A percentile compares a stretch with the other conserved stretches of the same genome.
phyloP scores from a whole-genome alignment of 768 basidiomycete genomes.

The Rhodotorula taiwanensis region DNA sequence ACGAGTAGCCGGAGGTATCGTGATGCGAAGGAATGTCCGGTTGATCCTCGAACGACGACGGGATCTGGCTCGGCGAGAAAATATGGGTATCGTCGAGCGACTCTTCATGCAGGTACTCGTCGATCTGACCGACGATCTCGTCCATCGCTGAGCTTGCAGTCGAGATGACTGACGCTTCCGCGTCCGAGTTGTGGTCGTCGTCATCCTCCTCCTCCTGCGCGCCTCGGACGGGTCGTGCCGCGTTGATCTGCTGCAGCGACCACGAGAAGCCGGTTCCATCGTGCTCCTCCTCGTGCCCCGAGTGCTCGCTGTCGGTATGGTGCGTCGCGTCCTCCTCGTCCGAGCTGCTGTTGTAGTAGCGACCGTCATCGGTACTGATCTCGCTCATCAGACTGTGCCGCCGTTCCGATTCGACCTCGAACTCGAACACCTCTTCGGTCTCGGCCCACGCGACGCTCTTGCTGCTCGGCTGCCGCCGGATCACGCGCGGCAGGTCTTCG shows the following conservation, averaged over 20 bases:
- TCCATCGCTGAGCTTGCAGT: conserved; percentile 26
- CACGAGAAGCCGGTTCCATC: conserved; percentile 13
- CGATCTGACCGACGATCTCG: conserved; percentile 34
- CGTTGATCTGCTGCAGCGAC: too few species aligned
- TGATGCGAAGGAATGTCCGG: conserved; percentile 5
- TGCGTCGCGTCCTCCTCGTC: conserved; percentile 9
- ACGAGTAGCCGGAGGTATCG: not conserved
- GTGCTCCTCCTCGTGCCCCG: conserved; percentile 20
- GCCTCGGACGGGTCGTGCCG: not conserved
- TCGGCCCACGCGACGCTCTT: conserved; percentile 39
- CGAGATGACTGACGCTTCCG: conserved; percentile 27
- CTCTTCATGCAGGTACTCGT: conserved; percentile 27
- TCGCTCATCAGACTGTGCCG: conserved; percentile 31
- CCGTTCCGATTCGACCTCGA: conserved; percentile 33
- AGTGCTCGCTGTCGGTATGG: not conserved
- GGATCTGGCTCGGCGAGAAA: conserved; percentile 13
- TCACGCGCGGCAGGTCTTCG: conserved; percentile 3
- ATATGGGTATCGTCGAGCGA: conserved; percentile 4
- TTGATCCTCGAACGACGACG: conserved; percentile 3
- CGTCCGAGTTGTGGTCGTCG: conserved; percentile 10
- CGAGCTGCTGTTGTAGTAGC: conserved; percentile 6
- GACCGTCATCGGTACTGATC: conserved; percentile 25
- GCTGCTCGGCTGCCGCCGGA: conserved; percentile 26
- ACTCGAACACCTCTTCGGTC: conserved; percentile 38
- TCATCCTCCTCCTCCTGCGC: conserved; percentile 14